A percentile compares a stretch with the other conserved stretches of the same genome.
Conservation (phyloP, 106 monocot genomes). For the Amphibolis antarctica region DNA sequence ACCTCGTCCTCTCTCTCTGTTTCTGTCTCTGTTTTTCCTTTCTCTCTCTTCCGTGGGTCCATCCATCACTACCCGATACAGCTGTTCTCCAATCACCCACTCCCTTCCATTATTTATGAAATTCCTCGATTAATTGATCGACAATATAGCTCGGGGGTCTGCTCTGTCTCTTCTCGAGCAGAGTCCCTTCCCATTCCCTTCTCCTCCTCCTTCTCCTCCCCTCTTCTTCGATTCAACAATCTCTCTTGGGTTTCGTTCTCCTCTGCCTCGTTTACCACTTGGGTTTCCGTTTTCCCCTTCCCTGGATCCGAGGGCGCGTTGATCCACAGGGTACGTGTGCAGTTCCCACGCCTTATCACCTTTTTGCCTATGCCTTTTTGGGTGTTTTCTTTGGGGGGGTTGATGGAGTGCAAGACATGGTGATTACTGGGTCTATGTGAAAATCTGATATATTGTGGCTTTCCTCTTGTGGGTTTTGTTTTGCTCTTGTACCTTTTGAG, state of each 20-base stretch:
- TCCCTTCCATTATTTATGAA: neutral
- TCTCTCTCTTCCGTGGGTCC: neutral
- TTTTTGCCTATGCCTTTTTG: no score
- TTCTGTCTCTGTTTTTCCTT: neutral
- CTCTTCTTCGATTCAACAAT: neutral
- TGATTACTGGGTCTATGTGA: neutral
- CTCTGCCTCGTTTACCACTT: no score
- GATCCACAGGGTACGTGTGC: no score
- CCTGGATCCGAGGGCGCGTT: no score
- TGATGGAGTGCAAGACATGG: neutral
- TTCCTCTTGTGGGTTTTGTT: neutral
- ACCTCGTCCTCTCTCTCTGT: neutral
- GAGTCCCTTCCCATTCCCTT: neutral
- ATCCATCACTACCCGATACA: conserved; percentile 2
- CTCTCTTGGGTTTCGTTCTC: no score
- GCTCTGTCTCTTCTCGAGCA: neutral
- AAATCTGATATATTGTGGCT: neutral
- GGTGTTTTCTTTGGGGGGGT: neutral
- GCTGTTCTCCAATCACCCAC: conserved; percentile 4
- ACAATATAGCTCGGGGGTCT: neutral
- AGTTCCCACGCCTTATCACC: no score
- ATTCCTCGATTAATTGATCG: neutral
- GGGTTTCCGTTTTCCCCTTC: no score
- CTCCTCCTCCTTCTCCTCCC: neutral
- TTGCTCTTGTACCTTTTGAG: neutral